Evolutionary conservation across 331 rosid genomes (phyloP).

Genomic region (Quercus tomentella): DNA sequence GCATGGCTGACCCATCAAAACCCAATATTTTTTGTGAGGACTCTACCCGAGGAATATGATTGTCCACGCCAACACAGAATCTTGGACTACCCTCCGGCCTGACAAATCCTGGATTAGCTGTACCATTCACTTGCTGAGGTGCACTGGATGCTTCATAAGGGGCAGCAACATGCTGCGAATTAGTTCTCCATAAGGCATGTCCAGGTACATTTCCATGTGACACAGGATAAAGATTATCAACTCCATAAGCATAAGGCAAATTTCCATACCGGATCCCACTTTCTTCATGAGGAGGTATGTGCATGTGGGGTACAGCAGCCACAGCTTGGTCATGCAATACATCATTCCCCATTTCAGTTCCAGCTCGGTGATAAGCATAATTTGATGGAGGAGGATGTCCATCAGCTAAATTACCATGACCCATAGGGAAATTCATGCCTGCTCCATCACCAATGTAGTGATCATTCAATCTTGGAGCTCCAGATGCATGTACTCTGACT

Average conservation of each 20-base stretch:
- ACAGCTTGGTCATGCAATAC: conserved; percentile 58
- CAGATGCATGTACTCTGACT: conserved; percentile 45
- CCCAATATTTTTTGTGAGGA: conserved; percentile 61
- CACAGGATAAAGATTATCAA: conserved; percentile 51
- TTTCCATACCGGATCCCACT: conserved; percentile 55
- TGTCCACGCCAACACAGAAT: conserved; percentile 47
- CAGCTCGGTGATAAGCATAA: conserved; percentile 52
- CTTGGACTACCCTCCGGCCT: conserved; percentile 71
- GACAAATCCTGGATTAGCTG: conserved; percentile 51
- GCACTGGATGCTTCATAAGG: conserved; percentile 55
- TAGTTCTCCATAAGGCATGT: conserved; percentile 61
- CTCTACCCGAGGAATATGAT: conserved; percentile 64
- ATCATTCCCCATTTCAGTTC: conserved; percentile 65
- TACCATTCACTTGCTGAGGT: conserved; percentile 52
- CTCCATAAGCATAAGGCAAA: conserved; percentile 53
- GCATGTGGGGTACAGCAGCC: conserved; percentile 45
- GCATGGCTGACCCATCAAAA: conserved; percentile 47
- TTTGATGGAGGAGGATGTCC: conserved; percentile 45
- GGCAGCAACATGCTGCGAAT: conserved; percentile 51
- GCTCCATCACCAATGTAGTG: conserved; percentile 61
- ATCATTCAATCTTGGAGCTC: conserved; percentile 57
- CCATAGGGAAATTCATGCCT: conserved; percentile 48
- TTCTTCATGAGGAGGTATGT: conserved; percentile 63
- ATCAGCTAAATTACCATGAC: conserved; percentile 51
- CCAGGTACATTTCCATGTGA: conserved; percentile 60